phyloP scores from a whole-genome alignment of 495 filamentous ascomycete genomes.

The Podospora pseudocomata region DNA sequence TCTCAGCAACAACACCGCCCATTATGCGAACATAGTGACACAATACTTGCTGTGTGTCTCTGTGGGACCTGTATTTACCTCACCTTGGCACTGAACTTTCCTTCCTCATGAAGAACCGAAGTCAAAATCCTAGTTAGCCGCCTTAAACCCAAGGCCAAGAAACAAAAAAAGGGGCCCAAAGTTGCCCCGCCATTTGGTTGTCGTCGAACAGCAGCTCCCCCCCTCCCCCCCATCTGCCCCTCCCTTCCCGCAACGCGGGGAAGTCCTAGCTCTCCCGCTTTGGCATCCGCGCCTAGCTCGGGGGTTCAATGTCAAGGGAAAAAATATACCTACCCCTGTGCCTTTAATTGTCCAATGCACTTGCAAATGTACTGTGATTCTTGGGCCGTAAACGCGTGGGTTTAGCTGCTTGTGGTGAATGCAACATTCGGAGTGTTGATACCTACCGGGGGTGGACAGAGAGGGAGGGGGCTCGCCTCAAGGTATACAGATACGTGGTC shows the following conservation, averaged over 20 bases:
- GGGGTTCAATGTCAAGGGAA: background rate
- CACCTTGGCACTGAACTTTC: background rate
- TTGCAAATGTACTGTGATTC: background rate
- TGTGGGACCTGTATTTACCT: background rate
- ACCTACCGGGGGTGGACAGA: background rate
- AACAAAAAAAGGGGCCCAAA: background rate
- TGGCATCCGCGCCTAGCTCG: background rate
- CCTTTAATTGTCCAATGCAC: background rate
- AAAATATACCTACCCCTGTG: background rate
- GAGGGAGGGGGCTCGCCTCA: background rate
- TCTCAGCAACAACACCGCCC: background rate
- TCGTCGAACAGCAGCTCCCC: background rate
- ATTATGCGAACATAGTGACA: background rate
- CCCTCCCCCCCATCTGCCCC: background rate
- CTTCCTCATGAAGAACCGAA: background rate
- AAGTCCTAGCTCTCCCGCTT: conserved; percentile 2
- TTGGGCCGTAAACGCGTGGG: background rate
- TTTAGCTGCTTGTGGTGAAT: background rate
- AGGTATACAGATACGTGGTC: background rate
- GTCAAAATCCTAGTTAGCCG: background rate
- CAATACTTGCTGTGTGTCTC: background rate
- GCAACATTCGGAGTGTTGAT: background rate
- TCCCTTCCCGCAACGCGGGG: conserved; percentile 1
- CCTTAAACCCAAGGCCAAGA: background rate
- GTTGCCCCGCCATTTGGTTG: background rate